phyloP scores from a whole-genome alignment of 2,329 filamentous ascomycete species.

The Fusarium tuaranense region DNA sequence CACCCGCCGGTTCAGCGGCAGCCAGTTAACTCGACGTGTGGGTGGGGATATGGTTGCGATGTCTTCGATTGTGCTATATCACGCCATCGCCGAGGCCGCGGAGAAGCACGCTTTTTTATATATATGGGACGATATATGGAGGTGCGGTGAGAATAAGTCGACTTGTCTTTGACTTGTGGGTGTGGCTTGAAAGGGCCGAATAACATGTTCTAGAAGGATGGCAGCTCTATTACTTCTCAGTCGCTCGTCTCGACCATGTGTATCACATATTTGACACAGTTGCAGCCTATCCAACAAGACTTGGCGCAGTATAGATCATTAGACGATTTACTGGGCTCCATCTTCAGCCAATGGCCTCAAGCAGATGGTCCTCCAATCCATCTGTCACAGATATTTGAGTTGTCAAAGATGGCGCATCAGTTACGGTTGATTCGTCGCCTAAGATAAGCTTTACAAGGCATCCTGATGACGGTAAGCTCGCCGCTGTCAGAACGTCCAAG shows the following conservation, averaged over 20 bases:
- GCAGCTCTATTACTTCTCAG: not conserved
- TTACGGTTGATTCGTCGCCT: not conserved
- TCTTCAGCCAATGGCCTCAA: not conserved
- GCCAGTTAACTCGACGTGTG: not conserved
- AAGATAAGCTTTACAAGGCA: not conserved
- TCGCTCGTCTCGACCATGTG: not conserved
- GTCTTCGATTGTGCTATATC: slow-evolving; percentile 30
- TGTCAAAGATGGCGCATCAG: not conserved
- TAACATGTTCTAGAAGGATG: not conserved
- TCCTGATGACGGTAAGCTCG: not conserved
- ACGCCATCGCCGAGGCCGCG: slow-evolving; percentile 31
- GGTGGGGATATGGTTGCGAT: slow-evolving; percentile 1
- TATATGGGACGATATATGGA: not conserved
- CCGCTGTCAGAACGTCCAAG: not conserved
- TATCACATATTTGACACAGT: not conserved
- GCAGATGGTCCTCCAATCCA: not conserved
- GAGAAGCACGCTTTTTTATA: not conserved
- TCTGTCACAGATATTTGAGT: not conserved
- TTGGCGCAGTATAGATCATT: not conserved
- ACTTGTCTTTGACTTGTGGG: not conserved
- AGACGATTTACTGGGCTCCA: not conserved
- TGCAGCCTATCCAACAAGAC: not conserved
- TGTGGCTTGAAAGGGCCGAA: not conserved
- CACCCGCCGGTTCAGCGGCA: slow-evolving; percentile 21
- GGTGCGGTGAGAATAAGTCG: not conserved